These are phyloP conservation scores for Exophiala mesophila DNA, from an alignment of 2,329 filamentous ascomycete genomes.

Conservation along the genomic window DNA sequence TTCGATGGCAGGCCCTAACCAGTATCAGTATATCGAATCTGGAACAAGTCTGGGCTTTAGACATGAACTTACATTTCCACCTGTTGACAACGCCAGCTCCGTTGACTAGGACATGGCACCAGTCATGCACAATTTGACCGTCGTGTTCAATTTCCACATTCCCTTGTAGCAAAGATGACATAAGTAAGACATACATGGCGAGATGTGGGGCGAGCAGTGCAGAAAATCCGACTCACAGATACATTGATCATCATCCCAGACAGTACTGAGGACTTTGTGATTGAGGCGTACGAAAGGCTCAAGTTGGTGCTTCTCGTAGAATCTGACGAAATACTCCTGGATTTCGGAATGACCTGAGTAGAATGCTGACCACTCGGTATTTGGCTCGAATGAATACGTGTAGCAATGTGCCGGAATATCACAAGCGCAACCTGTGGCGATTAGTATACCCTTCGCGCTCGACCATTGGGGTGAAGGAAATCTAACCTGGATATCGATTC, in stretches of 20 bases:
- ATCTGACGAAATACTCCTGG: slow-evolving; percentile 21
- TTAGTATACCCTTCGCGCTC: too few species aligned
- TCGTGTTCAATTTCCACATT: too few species aligned
- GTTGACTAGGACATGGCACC: slow-evolving; percentile 33
- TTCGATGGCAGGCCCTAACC: slow-evolving; percentile 37
- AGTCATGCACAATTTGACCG: slow-evolving; percentile 9
- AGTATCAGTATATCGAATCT: neutral
- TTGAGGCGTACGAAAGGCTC: slow-evolving; percentile 11
- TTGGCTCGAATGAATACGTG: slow-evolving; percentile 20
- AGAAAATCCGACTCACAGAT: slow-evolving; percentile 10
- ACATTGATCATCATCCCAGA: slow-evolving; percentile 12
- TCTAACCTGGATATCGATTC: slow-evolving; percentile 13
- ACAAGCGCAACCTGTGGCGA: slow-evolving; percentile 17
- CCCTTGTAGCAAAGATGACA: too few species aligned
- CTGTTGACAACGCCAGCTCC: slow-evolving; percentile 38
- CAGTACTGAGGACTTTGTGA: slow-evolving; percentile 12
- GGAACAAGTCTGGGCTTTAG: too few species aligned
- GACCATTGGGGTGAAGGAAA: too few species aligned
- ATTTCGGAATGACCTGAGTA: slow-evolving; percentile 18
- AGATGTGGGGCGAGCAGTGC: too few species aligned
- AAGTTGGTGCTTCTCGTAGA: slow-evolving; percentile 37
- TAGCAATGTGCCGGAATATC: slow-evolving; percentile 21
- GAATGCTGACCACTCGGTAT: slow-evolving; percentile 17
- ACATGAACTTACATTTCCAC: slow-evolving; percentile 29
- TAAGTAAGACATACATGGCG: too few species aligned